phyloP scores from a whole-genome alignment of 2,329 filamentous ascomycete species.

The Arthrocladium fulminans region DNA sequence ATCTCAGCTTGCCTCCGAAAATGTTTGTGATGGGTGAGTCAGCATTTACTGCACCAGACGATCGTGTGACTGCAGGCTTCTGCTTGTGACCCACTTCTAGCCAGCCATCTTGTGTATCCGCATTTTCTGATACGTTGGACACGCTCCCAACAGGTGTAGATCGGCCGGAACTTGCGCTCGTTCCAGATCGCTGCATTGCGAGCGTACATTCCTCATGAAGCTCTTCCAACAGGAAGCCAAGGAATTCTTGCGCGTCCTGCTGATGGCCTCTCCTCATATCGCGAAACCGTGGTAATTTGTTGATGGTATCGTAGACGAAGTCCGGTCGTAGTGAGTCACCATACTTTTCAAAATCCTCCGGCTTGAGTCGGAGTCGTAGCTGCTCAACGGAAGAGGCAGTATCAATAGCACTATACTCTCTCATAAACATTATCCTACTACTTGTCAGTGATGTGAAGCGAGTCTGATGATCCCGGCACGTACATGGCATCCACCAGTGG shows the following conservation, averaged over 20 bases:
- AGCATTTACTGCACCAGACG: constrained; percentile 62
- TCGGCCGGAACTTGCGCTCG: constrained; percentile 35
- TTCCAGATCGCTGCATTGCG: constrained; percentile 53
- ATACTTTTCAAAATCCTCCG: constrained; percentile 76
- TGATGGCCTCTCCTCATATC: constrained; percentile 93
- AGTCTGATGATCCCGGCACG: constrained; percentile 31
- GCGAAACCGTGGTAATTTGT: constrained; percentile 74
- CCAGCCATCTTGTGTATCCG: constrained; percentile 60
- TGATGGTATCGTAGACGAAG: constrained; percentile 90
- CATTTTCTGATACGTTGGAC: constrained; percentile 37
- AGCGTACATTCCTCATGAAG: constrained; percentile 85
- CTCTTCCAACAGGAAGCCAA: constrained; percentile 84
- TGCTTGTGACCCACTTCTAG: constrained; percentile 90
- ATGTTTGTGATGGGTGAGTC: constrained; percentile 87
- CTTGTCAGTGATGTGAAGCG: constrained; percentile 14
- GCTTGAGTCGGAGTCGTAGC: constrained; percentile 65
- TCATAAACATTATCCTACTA: constrained; percentile 83
- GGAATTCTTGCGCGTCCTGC: constrained; percentile 94
- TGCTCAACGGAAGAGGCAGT: constrained; percentile 66
- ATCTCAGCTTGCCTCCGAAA: constrained; percentile 83
- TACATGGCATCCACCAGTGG: constrained; percentile 89
- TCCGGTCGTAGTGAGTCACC: constrained; percentile 88
- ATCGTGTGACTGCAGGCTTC: constrained; percentile 73
- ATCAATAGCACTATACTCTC: constrained; percentile 79
- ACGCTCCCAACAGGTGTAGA: constrained; percentile 35